A percentile compares a stretch with the other conserved stretches of the same genome.
Evolutionary conservation across 2,329 filamentous ascomycete genomes (phyloP).

Genomic region (Rhexocercosporidium sp.): DNA sequence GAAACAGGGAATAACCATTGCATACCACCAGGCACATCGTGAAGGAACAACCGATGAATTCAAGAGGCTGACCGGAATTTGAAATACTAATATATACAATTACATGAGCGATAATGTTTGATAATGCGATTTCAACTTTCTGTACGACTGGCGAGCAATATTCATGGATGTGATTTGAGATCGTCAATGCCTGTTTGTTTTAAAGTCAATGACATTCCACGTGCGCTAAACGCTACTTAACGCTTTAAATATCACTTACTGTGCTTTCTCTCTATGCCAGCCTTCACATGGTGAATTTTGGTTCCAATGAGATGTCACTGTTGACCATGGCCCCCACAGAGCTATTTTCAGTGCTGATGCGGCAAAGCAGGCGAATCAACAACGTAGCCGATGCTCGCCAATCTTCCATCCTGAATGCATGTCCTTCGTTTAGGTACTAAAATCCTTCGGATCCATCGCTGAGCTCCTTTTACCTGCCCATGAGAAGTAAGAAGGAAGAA

Average conservation of each 20-base stretch:
- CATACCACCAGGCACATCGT: background rate
- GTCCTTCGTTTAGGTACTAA: background rate
- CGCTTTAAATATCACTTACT: background rate
- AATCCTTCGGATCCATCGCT: background rate
- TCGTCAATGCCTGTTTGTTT: no score
- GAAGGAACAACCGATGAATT: background rate
- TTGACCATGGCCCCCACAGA: background rate
- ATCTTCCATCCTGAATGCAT: background rate
- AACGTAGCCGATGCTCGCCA: background rate
- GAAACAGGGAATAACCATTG: no score
- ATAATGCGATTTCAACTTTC: no score
- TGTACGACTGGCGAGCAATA: no score
- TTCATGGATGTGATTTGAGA: no score
- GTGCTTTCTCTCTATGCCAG: background rate
- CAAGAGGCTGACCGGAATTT: background rate
- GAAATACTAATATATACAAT: background rate
- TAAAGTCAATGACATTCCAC: background rate
- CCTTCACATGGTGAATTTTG: background rate
- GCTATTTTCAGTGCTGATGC: slow-evolving; percentile 7
- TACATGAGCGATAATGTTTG: no score
- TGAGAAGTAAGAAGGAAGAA: no score
- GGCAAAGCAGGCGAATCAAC: slow-evolving; percentile 1
- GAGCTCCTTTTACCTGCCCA: background rate
- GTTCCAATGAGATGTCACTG: background rate
- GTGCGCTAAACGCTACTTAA: background rate